phyloP scores from a whole-genome alignment of 345 rosid species.

The Brassica juncea region DNA sequence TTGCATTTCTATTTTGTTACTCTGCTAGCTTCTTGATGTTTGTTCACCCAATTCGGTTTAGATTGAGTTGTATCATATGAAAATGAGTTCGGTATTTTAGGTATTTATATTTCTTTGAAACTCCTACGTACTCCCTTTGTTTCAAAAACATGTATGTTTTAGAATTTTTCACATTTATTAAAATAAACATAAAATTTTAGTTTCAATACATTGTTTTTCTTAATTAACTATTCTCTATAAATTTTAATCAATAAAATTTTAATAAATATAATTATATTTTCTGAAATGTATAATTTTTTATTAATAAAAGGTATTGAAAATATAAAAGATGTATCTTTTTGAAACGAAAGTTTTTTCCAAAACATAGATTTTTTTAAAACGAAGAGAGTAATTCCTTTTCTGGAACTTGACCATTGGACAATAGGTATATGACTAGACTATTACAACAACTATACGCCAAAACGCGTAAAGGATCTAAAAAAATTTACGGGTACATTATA shows the following conservation, averaged over 20 bases:
- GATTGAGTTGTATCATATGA: not conserved
- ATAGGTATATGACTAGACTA: not conserved
- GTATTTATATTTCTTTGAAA: not conserved
- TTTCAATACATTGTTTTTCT: no score
- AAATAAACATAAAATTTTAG: no score
- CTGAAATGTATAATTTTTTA: no score
- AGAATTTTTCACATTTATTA: no score
- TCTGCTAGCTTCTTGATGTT: slow-evolving; percentile 6
- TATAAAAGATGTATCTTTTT: no score
- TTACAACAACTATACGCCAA: not conserved
- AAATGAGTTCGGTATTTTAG: not conserved
- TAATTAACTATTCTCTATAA: no score
- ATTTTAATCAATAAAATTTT: no score
- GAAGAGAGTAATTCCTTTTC: not conserved
- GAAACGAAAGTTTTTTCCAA: no score
- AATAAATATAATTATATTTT: no score
- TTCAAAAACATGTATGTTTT: no score
- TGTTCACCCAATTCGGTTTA: not conserved
- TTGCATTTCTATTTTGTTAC: not conserved
- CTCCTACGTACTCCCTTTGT: not conserved
- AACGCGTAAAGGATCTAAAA: not conserved
- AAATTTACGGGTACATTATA: not conserved
- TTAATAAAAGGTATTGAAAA: no score
- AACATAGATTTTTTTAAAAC: no score
- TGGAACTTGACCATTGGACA: not conserved